Conservation (phyloP, 257 asterid species). For the Fraxinus anomala region DNA sequence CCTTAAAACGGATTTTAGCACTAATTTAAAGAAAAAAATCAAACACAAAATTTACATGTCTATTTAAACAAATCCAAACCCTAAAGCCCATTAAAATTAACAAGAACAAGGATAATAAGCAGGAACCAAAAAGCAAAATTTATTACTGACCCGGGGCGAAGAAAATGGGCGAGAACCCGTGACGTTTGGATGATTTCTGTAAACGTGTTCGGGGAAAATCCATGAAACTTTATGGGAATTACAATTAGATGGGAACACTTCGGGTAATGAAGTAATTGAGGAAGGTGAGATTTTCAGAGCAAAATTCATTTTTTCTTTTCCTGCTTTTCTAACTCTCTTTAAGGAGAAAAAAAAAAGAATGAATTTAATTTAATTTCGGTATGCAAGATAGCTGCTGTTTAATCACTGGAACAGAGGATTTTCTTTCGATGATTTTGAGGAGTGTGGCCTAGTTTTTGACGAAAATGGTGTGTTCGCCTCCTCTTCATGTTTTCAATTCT, state of each 20-base stretch:
- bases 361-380: background rate
- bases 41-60: background rate
- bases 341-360: background rate
- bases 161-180: background rate
- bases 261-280: conserved; percentile 1
- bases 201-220: background rate
- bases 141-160: conserved; percentile 1
- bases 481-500: too few species aligned
- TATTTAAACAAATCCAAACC: background rate
- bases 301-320: background rate
- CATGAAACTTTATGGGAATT: background rate
- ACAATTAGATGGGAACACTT: background rate
- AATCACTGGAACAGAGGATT: background rate
- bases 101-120: background rate
- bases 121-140: background rate
- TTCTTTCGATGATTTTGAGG: background rate
- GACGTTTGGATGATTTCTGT: background rate
- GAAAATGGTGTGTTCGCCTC: too few species aligned
- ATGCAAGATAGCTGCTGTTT: background rate
- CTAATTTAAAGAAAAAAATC: background rate
- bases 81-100: background rate
- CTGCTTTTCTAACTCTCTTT: background rate
- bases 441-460: too few species aligned
- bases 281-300: background rate
- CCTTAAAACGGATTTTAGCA: background rate